These are phyloP conservation scores for Nymphaea colorata DNA, from an alignment of 164 flowering plant genomes.

Conservation along the genomic window DNA sequence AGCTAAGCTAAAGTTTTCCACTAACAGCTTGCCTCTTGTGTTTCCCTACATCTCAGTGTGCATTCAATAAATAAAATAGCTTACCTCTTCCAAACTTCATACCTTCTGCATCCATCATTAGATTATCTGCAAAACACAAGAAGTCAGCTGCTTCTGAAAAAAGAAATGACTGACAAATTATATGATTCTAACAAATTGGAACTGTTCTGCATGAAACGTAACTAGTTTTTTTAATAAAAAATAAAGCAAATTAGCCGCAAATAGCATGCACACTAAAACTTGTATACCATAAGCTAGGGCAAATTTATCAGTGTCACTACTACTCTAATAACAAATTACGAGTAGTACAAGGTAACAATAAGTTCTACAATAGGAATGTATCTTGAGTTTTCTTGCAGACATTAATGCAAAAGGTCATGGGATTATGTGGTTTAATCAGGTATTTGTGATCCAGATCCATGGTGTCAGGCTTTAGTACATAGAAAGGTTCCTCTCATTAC, in stretches of 20 bases:
- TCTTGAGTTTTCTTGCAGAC: too few relatives aligned
- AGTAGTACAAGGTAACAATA: neutral
- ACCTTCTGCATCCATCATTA: constrained; percentile 37
- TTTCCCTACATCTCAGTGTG: neutral
- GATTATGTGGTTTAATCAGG: too few relatives aligned
- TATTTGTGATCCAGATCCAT: too few relatives aligned
- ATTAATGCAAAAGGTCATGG: too few relatives aligned
- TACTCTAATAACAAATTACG: neutral
- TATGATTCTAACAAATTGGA: neutral
- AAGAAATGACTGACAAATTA: constrained; percentile 3
- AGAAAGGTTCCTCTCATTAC: too few relatives aligned
- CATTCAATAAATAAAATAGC: neutral
- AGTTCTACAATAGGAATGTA: too few relatives aligned
- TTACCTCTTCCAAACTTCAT: constrained; percentile 60
- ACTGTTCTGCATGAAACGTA: too few relatives aligned
- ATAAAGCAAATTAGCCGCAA: too few relatives aligned
- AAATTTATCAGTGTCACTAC: neutral
- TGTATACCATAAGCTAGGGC: neutral
- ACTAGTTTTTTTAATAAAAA: too few relatives aligned
- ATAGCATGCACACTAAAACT: too few relatives aligned
- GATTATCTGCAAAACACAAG: constrained; percentile 1
- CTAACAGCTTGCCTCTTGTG: too few relatives aligned
- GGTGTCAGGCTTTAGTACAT: too few relatives aligned
- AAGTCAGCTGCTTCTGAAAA: constrained; percentile 11
- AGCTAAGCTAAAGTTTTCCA: neutral